Evolutionary conservation across 768 basidiomycete genomes (phyloP).

Genomic region (Pseudohyphozyma bogoriensis): DNA sequence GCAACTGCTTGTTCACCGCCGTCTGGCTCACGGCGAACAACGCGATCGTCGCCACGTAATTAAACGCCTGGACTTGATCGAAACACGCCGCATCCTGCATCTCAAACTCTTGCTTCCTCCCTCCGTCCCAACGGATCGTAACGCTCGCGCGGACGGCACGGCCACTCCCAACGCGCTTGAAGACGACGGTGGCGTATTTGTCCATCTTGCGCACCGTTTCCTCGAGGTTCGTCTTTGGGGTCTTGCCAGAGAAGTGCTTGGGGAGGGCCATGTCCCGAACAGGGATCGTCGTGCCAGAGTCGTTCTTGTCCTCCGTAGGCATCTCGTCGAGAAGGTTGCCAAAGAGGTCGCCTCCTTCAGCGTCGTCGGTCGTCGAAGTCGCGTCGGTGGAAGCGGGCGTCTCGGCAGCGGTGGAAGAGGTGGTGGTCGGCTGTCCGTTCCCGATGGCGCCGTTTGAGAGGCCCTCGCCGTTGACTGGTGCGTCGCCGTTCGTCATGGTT

Average conservation of each 20-base stretch:
- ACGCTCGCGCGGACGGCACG: conserved; percentile 65
- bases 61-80: conserved; percentile 67
- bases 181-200: conserved; percentile 63
- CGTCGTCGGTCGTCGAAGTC: background rate
- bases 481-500: no score
- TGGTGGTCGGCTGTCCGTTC: no score
- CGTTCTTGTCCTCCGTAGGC: conserved; percentile 50
- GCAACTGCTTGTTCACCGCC: conserved; percentile 50
- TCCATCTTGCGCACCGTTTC: conserved; percentile 54
- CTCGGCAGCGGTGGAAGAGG: background rate
- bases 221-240: conserved; percentile 61
- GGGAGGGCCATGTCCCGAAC: conserved; percentile 64
- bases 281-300: conserved; percentile 35
- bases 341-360: conserved; percentile 46
- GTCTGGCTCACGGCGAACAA: conserved; percentile 55
- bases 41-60: conserved; percentile 78
- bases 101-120: conserved; percentile 47
- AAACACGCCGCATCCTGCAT: conserved; percentile 82
- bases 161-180: conserved; percentile 53
- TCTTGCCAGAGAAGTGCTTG: conserved; percentile 70
- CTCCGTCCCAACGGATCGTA: conserved; percentile 60
- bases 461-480: no score
- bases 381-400: background rate
- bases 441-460: no score
- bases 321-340: conserved; percentile 63